A percentile compares a stretch with the other conserved stretches of the same genome.
Conservation (phyloP, 2,329 filamentous ascomycete genomes). For the Alternaria viburni region DNA sequence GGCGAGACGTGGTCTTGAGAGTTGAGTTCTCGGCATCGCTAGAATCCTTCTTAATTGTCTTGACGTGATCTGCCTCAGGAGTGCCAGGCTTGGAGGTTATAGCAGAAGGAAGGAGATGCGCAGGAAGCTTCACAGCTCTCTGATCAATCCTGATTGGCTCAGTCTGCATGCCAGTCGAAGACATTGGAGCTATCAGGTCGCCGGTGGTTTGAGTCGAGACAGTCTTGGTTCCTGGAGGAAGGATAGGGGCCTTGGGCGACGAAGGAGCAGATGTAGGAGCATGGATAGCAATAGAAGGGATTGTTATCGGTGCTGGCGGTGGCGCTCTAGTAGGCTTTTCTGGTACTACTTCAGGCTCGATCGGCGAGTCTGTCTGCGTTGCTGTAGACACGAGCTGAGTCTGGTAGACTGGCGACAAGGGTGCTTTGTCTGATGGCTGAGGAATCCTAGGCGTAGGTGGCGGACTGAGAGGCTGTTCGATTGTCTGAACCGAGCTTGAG, state of each 20-base stretch:
- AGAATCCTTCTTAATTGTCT: slow-evolving; percentile 20
- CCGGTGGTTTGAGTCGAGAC: slow-evolving; percentile 79
- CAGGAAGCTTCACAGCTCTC: slow-evolving; percentile 74
- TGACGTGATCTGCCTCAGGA: slow-evolving; percentile 32
- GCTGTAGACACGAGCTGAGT: slow-evolving; percentile 60
- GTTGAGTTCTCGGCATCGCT: slow-evolving; percentile 18
- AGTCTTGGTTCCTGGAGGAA: slow-evolving; percentile 82
- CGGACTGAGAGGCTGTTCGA: slow-evolving; percentile 67
- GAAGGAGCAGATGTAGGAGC: slow-evolving; percentile 85
- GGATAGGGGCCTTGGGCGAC: slow-evolving; percentile 74
- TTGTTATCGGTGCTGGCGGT: slow-evolving; percentile 54
- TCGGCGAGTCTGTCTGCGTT: slow-evolving; percentile 63
- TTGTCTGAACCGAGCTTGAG: slow-evolving; percentile 68
- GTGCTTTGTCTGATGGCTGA: slow-evolving; percentile 52
- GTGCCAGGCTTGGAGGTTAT: slow-evolving; percentile 64
- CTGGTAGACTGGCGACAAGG: slow-evolving; percentile 43
- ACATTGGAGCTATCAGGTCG: slow-evolving; percentile 53
- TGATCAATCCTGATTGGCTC: slow-evolving; percentile 87
- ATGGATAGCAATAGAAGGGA: slow-evolving; percentile 90
- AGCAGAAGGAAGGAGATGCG: slow-evolving; percentile 78
- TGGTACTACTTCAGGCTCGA: slow-evolving; percentile 39
- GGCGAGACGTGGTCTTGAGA: slow-evolving; percentile 29
- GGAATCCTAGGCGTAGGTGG: slow-evolving; percentile 66
- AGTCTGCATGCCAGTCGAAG: slow-evolving; percentile 75
- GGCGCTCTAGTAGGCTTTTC: slow-evolving; percentile 31